Base-by-base conservation (phyloP, 2,329 filamentous ascomycete genomes). In the Colletotrichum sp. region DNA sequence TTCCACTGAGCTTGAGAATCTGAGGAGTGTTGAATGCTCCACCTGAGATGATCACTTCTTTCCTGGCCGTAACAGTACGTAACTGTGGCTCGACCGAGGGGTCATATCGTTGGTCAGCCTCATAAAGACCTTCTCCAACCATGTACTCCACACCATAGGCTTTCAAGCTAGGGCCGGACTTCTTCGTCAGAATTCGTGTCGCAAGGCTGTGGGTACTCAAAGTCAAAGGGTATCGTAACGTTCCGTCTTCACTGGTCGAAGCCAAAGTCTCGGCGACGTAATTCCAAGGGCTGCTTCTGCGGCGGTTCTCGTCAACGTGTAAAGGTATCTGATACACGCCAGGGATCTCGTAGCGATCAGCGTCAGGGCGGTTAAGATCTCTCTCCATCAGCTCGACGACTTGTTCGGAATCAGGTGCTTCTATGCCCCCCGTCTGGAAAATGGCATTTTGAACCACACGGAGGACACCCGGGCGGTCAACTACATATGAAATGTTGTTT, bases 1-100 rank as follows among this genome's bases (percentile, higher is more conserved):
- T 77, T 1, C 89, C 89, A 59, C 87, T 89, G 6, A 89, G 84
- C 83, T 89, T 88, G 12, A 90, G 83, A 5, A 91, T 81, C 74
- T 91, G 89, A 0, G 90, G 90, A 0, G 88, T 87, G 78, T 90
- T 89, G 79, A 89, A 89, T 4, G 86, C 84, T 7, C 90, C 91
- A 2, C 87, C 88, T 0, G 89, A 85, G 4, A 92, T 70, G 73
- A 88, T 87, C 75, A 88, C 83, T 78, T 92, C 90, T 32, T 83
- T 84, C 6, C 81, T 84, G 4, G 88, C 89, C 18, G 57, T 64
- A 24, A 78, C 76, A 3, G 75, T 72, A 5, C 69, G 52, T 9
- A 57, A 24, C 32, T 55, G 34, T 9, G 36, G 69, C 9, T 21
- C 34, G 10, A 63, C 7, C 9, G 52, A 65, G 34, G 36, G 24